Evolutionary conservation across 2,329 filamentous ascomycete species (phyloP).

Genomic region (Pseudocercospora macadamiae): DNA sequence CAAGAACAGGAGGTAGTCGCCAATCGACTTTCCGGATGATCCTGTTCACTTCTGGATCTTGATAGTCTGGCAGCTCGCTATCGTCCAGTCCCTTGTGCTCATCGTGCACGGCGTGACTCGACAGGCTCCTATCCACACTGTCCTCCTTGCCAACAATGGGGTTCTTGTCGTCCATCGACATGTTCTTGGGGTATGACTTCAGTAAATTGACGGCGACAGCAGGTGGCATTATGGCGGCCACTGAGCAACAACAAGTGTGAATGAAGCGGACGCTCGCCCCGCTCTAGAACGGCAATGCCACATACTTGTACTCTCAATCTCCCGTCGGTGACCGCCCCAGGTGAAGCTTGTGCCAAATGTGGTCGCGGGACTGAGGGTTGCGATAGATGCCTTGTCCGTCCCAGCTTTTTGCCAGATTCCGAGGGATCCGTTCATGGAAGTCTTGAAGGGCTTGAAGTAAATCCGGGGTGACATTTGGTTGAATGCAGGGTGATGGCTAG

Average conservation of each 20-base stretch:
- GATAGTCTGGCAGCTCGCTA: constrained; percentile 20
- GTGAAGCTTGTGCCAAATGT: neutral
- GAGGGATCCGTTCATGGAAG: constrained; percentile 1
- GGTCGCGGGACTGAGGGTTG: neutral
- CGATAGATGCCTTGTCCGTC: neutral
- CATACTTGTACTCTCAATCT: neutral
- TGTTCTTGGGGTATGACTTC: neutral
- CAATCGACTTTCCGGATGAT: constrained; percentile 55
- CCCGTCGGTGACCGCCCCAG: neutral
- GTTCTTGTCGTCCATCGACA: constrained; percentile 13
- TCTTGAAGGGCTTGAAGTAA: neutral
- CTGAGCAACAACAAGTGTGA: neutral
- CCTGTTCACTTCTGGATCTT: constrained; percentile 37
- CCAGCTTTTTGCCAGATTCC: neutral
- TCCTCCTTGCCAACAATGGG: constrained; percentile 8
- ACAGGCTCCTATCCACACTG: constrained; percentile 4
- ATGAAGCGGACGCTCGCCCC: no score
- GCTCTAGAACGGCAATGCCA: neutral
- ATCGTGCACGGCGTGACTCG: constrained; percentile 9
- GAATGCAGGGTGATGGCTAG: neutral
- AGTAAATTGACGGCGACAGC: neutral
- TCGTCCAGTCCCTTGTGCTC: constrained; percentile 23
- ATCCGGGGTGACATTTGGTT: neutral
- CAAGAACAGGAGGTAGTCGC: constrained; percentile 29
- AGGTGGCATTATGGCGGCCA: neutral